Evolutionary conservation across 2,329 filamentous ascomycete species (phyloP).

Genomic region (Diaporthe batatas): DNA sequence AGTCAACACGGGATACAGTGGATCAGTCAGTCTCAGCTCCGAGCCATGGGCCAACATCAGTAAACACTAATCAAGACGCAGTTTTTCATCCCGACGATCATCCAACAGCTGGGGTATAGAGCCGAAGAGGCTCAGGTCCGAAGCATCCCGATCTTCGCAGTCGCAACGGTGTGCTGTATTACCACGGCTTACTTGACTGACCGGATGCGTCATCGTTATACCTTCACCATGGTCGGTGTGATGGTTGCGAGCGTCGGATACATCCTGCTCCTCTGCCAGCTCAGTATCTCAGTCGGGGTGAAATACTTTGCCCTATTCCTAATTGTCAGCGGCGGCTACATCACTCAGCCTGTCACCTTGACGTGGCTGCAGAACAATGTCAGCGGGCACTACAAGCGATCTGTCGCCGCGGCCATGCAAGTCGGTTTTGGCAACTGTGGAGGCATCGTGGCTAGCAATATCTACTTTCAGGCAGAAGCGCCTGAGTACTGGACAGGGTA

Average conservation of each 20-base stretch:
- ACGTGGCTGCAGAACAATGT: constrained; percentile 71
- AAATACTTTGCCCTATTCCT: constrained; percentile 69
- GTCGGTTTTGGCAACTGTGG: constrained; percentile 64
- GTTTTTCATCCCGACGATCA: constrained; percentile 56
- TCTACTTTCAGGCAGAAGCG: constrained; percentile 61
- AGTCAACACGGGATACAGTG: constrained; percentile 61
- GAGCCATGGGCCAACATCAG: constrained; percentile 32
- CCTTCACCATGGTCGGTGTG: constrained; percentile 66
- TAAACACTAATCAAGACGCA: constrained; percentile 43
- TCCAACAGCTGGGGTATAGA: constrained; percentile 53
- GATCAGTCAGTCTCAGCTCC: constrained; percentile 41
- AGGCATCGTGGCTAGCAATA: constrained; percentile 64
- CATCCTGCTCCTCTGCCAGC: constrained; percentile 65
- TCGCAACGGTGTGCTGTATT: constrained; percentile 51
- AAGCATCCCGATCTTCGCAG: constrained; percentile 54
- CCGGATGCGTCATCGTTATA: constrained; percentile 63
- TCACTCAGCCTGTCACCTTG: constrained; percentile 66
- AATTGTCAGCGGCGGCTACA: constrained; percentile 66
- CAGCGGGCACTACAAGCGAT: constrained; percentile 69
- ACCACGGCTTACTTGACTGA: constrained; percentile 62
- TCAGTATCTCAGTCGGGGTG: constrained; percentile 59
- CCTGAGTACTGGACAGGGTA: constrained; percentile 65
- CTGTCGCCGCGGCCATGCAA: constrained; percentile 65
- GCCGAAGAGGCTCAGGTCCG: constrained; percentile 52
- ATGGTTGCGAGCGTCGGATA: constrained; percentile 66